Base-by-base conservation (phyloP, 2,329 filamentous ascomycete species). In the Cyphellophora europaea region DNA sequence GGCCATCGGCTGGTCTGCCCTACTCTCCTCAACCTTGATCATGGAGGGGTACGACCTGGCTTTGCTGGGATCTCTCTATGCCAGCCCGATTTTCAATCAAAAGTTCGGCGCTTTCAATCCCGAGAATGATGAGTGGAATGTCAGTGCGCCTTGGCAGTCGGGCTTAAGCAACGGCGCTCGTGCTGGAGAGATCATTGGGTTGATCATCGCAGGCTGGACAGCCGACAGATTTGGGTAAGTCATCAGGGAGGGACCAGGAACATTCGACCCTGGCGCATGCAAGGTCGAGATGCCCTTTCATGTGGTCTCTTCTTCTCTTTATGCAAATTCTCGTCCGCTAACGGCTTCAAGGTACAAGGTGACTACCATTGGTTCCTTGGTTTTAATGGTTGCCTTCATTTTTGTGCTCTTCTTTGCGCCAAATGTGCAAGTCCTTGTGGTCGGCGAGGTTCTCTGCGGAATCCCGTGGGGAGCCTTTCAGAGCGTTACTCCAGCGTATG, bases 1-100 rank as follows among this genome's bases (percentile, higher is more conserved):
- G 64, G 87, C 86, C 13, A 78, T 91, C 38, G 71, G 66, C 16
- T 94, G 85, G 84, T 85, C 79, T 13, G 38, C 61, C 14, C 36
- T 61, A 1, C 36, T 62, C 10, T 61, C 56, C 2, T 52, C 54
- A 1, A 51, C 52, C 5, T 45, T 64, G 15, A 49, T 76, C 50
- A 93, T 93, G 86, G 85, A 93, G 58, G 85, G 83, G 18, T 93
- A 89, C 62, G 84, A 93, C 53, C 69, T 89, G 41, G 78, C 74
- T 49, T 66, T 93, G 35, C 75, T 89, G 49, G 85, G 80, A 64
- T 88, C 88, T 58, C 86, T 91, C 53, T 88, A 75, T 62, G 59
- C 51, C 44, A 62, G 61, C 36, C 48, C 49, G 1, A 51, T 56
- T 33, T 64, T 63, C 47, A 61, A 59, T 37, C 44, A 43, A 27